These are phyloP conservation scores for Curvularia sp. DNA, from an alignment of 2,329 filamentous ascomycete genomes.

Conservation along the genomic window DNA sequence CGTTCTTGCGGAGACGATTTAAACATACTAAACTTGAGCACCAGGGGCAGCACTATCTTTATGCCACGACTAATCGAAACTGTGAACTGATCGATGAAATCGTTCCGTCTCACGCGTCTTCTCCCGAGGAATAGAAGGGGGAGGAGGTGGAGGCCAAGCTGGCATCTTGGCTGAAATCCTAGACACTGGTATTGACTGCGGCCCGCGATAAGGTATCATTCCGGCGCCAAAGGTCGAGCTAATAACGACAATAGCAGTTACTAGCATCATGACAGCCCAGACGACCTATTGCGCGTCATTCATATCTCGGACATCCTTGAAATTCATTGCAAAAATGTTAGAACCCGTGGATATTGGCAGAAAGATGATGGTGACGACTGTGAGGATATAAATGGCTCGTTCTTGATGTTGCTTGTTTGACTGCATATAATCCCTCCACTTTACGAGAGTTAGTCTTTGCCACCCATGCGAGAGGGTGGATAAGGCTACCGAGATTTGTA, in stretches of 20 bases:
- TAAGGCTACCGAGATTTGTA: neutral
- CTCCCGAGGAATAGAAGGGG: neutral
- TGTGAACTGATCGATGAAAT: neutral
- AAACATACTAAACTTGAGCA: neutral
- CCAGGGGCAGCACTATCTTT: neutral
- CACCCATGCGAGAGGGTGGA: neutral
- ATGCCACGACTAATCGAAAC: neutral
- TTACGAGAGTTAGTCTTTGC: neutral
- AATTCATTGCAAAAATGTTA: neutral
- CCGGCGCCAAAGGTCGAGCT: neutral
- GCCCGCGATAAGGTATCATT: neutral
- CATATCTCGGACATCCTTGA: neutral
- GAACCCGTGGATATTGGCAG: neutral
- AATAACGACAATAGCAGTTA: neutral
- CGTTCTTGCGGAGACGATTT: no score
- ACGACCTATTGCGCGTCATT: neutral
- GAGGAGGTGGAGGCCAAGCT: neutral
- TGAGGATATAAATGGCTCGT: neutral
- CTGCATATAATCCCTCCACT: neutral
- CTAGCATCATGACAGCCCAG: neutral
- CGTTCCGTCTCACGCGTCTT: neutral
- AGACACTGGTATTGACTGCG: neutral
- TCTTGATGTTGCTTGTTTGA: neutral
- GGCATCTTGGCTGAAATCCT: neutral
- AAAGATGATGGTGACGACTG: neutral